Evolutionary conservation across 352 stramenopile species (phyloP), one percentile per base, ranked within the genome.

Genomic region (Phytophthora sp.): DNA sequence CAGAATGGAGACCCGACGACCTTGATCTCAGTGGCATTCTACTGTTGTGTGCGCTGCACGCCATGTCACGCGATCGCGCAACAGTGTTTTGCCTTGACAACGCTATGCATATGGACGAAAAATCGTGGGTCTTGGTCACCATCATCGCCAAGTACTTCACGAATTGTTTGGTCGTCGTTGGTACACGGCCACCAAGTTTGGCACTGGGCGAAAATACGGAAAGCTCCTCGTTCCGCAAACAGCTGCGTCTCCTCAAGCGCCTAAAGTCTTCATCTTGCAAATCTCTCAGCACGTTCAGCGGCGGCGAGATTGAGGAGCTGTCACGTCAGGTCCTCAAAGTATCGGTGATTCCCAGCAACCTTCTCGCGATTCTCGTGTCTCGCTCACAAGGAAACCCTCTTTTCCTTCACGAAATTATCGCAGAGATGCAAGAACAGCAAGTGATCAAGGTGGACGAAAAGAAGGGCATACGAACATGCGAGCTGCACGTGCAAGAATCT

Each of bases 81-180:
- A 89, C 84, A 0, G 69, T 96, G 1, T 89, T 96, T 39, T 93
- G 81, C 39, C 77, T 96, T 31, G 88, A 96, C 59, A 93, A 83
- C 47, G 88, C 88, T 15, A 94, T 94, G 86, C 85, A 93, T 57
- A 94, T 94, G 84, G 88, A 96, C 53, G 85, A 88, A 52, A 90
- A 92, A 67, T 93, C 83, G 31, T 96, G 88, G 88, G 80, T 83
- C 26, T 55, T 96, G n/a, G 73, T 89, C 9, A 84, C 85, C 11
- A 90, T 91, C 36, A 80, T 94, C 30, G 83, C 82, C 8, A 92
- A 94, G 61, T 94, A 96, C 49, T 94, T 94, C 44, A 94, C 86
- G 1, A 96, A 96, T 60, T 94, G 84, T 38, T 52, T 94, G 49
- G 69, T 94, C 2, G 76, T 94, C 20, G 64, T 94, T 29, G 83